These are phyloP conservation scores for Calendula officinalis DNA, from an alignment of 129 eudicot species.

Conservation along the genomic window DNA sequence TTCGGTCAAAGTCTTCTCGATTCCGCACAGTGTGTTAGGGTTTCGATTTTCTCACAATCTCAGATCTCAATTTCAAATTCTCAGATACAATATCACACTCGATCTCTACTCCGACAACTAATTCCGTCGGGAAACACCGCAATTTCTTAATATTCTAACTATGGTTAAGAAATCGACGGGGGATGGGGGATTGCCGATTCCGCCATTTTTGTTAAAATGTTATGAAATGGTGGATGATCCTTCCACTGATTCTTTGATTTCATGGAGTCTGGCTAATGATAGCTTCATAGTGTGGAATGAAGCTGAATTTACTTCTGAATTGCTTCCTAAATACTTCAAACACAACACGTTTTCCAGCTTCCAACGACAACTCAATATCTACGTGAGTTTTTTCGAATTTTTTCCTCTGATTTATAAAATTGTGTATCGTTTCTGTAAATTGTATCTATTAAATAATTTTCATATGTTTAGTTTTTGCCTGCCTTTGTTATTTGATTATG, in stretches of 20 bases:
- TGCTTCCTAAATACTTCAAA: constrained; percentile 79
- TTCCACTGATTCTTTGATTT: constrained; percentile 50
- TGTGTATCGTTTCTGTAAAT: not conserved
- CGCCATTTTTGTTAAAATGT: constrained; percentile 70
- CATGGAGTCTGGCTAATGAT: constrained; percentile 54
- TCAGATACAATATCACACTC: not conserved
- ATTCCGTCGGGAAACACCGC: not conserved
- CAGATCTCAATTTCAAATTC: not conserved
- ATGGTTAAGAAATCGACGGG: constrained; percentile 30
- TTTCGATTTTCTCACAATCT: not conserved
- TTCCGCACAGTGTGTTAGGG: constrained; percentile 10
- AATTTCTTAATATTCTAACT: constrained; percentile 24
- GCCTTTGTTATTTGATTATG: not conserved
- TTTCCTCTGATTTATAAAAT: not conserved
- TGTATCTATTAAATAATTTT: not conserved
- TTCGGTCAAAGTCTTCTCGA: constrained; percentile 22
- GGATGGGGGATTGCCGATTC: constrained; percentile 36
- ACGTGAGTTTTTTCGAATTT: constrained; percentile 28
- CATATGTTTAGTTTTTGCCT: not conserved
- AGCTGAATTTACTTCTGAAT: constrained; percentile 39
- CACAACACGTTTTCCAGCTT: constrained; percentile 66
- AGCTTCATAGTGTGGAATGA: constrained; percentile 66
- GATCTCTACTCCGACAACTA: not conserved
- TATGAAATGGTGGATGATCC: constrained; percentile 78
- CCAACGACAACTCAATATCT: constrained; percentile 72